phyloP scores from a whole-genome alignment of 2,329 filamentous ascomycete species.

The Microsporum canis region DNA sequence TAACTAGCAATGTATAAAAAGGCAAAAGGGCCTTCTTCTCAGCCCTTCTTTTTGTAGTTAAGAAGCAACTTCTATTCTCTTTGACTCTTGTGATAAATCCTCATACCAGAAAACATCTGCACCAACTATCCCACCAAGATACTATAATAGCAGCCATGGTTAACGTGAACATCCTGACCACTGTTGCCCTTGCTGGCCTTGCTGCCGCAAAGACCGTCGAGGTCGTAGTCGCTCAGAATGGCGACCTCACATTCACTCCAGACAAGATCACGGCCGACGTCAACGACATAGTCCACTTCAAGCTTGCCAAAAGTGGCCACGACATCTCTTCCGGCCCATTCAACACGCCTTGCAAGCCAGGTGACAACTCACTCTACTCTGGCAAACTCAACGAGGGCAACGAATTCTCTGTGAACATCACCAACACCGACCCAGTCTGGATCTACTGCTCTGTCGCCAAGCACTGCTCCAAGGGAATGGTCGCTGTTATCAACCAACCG shows the following conservation, averaged over 20 bases:
- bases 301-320: slow-evolving; percentile 10
- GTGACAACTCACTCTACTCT: slow-evolving; percentile 7
- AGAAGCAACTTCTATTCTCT: not conserved
- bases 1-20: not conserved
- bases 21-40: not conserved
- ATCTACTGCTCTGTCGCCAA: slow-evolving; percentile 41
- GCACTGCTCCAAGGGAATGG: slow-evolving; percentile 42
- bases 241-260: slow-evolving; percentile 10
- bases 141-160: not conserved
- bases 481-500: slow-evolving; percentile 42
- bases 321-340: slow-evolving; percentile 13
- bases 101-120: not conserved
- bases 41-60: not conserved
- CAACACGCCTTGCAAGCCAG: slow-evolving; percentile 9
- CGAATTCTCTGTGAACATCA: slow-evolving; percentile 38
- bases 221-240: slow-evolving; percentile 12
- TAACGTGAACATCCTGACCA: slow-evolving; percentile 1
- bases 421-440: slow-evolving; percentile 37
- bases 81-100: not conserved
- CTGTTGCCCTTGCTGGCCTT: slow-evolving; percentile 9
- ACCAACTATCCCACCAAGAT: not conserved
- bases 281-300: slow-evolving; percentile 13
- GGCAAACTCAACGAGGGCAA: slow-evolving; percentile 7
- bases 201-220: slow-evolving; percentile 9
- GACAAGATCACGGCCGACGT: slow-evolving; percentile 8